Base-by-base conservation (phyloP, 371 early-diverging fungal species). In the Apophysomyces elegans region DNA sequence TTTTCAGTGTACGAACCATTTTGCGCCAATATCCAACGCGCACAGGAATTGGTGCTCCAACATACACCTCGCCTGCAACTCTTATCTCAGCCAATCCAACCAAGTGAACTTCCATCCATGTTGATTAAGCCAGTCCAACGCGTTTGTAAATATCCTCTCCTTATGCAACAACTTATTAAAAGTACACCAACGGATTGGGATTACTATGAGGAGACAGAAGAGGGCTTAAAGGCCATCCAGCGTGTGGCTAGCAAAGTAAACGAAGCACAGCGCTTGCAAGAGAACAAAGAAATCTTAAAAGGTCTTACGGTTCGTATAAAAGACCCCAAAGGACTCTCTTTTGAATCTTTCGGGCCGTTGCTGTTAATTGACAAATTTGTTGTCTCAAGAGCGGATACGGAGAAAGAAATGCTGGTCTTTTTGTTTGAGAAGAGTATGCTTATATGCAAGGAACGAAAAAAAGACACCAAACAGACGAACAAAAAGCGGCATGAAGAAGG, bases 111-210 rank as follows among this genome's bases (percentile, higher is more conserved):
- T 56, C 95, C 91, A 13, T 92, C 95, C 12, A 88, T 93, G 77
- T 84, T 99, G 46, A 97, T 99, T 77, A 95, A 96, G 73, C 99
- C 99, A 0, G 91, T 98, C 4, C 98, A 99, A 75, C 87, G 99
- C 56, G 89, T 98, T 37, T 96, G 97, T 84, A 96, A 94, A 79
- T 99, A 98, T 73, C 95, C 96, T 37, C 78, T 96, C 9, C 83
- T 96, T 47, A 76, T 99, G 65, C 87, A 91, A 61, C 94, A 95
- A 65, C 83, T 97, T 47, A 76, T 94, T 68, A 93, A 94, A 75
- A 74, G 85, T 59, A 89, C 91, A n/a, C 80, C 90, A 7, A 76
- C 84, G 9, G 80, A 84, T 26, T 89, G 90, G 66, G 86, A 85
- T 1, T 85, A 88, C 83, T 54, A 60, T 61, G 73, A 84, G 13